Evolutionary conservation across 164 flowering plant species (phyloP).

Genomic region (Berberis vulgaris): DNA sequence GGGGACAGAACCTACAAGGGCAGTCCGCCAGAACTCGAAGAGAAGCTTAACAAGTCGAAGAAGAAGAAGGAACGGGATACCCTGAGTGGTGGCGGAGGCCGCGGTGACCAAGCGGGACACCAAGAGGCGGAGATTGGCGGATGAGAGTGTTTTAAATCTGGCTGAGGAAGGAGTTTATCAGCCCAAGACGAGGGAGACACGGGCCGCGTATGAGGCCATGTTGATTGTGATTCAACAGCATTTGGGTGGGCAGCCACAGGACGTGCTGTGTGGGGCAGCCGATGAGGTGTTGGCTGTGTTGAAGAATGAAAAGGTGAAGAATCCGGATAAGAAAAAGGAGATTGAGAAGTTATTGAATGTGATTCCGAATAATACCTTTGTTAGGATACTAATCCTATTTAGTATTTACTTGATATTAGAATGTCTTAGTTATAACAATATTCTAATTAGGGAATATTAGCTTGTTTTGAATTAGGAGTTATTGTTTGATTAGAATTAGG

Average conservation of each 20-base stretch:
- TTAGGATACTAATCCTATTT: too few relatives aligned
- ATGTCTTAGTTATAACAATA: too few relatives aligned
- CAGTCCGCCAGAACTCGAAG: conserved; percentile 75
- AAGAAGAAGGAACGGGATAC: conserved; percentile 73
- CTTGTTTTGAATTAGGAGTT: too few relatives aligned
- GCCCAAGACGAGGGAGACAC: conserved; percentile 91
- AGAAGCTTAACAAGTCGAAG: conserved; percentile 66
- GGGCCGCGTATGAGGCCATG: conserved; percentile 91
- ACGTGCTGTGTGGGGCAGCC: conserved; percentile 80
- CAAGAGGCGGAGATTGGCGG: conserved; percentile 56
- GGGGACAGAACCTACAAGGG: conserved; percentile 75
- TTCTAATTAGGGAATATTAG: too few relatives aligned
- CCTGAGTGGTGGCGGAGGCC: conserved; percentile 18
- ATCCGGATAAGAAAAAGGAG: conserved; percentile 88
- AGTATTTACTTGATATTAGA: too few relatives aligned
- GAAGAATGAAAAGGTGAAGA: conserved; percentile 61
- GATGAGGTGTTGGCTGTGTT: conserved; percentile 87
- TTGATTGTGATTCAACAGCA: conserved; percentile 81
- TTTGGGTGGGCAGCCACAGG: conserved; percentile 90
- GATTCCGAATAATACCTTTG: conserved; percentile 32
- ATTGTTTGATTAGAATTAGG: too few relatives aligned
- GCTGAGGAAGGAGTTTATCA: conserved; percentile 81
- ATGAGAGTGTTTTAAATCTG: conserved; percentile 65
- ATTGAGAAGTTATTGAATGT: conserved; percentile 82
- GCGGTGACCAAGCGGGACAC: conserved; percentile 29